Evolutionary conservation across 208 protist species (phyloP).

Genomic region (Trypanosoma grayi): DNA sequence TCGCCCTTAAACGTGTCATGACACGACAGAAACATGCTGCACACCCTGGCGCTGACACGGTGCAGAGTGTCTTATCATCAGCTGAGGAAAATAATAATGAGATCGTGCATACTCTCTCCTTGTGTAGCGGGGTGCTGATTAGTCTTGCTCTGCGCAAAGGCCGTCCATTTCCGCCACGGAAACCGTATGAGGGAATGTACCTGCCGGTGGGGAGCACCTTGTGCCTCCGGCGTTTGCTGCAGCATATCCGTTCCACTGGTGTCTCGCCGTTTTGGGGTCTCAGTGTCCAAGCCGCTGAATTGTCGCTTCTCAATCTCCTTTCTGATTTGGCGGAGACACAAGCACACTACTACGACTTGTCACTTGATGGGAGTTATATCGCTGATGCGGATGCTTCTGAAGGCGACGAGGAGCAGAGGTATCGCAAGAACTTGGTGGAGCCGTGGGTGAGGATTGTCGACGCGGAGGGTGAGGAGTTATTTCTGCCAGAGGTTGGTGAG

Average conservation of each 20-base stretch:
- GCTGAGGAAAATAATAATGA: background rate
- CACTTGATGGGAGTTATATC: background rate
- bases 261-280: slow-evolving; percentile 19
- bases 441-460: slow-evolving; percentile 40
- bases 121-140: slow-evolving; percentile 27
- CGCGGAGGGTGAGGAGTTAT: slow-evolving; percentile 13
- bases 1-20: slow-evolving; percentile 41
- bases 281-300: slow-evolving; percentile 5
- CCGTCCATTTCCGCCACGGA: slow-evolving; percentile 4
- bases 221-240: slow-evolving; percentile 34
- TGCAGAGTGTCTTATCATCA: background rate
- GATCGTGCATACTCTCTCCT: slow-evolving; percentile 6
- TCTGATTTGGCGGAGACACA: slow-evolving; percentile 9
- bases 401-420: background rate
- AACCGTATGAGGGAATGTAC: slow-evolving; percentile 52
- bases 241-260: slow-evolving; percentile 14
- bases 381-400: background rate
- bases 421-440: slow-evolving; percentile 47
- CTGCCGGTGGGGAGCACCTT: slow-evolving; percentile 52
- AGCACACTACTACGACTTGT: slow-evolving; percentile 18
- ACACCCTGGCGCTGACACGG: background rate
- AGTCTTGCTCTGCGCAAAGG: slow-evolving; percentile 1
- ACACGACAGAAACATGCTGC: slow-evolving; percentile 2
- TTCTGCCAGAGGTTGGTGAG: slow-evolving; percentile 40
- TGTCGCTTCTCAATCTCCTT: slow-evolving; percentile 7